Evolutionary conservation across 2,329 filamentous ascomycete species (phyloP).

Genomic region (Botrytis fragariae): DNA sequence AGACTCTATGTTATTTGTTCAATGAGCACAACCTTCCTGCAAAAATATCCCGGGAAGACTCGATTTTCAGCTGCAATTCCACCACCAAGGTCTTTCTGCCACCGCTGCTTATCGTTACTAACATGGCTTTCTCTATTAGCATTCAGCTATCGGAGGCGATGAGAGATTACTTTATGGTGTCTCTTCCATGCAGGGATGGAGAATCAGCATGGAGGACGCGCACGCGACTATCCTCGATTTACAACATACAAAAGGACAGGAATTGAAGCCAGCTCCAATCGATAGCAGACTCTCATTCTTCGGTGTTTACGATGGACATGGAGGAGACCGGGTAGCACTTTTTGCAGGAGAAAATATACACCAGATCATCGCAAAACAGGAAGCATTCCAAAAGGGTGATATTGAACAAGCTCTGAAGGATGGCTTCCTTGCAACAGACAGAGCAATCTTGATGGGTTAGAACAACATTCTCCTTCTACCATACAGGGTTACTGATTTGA

Average conservation of each 20-base stretch:
- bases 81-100: not conserved
- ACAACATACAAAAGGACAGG: conserved; percentile 56
- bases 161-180: conserved; percentile 89
- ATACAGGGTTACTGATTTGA: conserved; percentile 27
- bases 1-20: not conserved
- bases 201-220: conserved; percentile 99
- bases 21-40: not conserved
- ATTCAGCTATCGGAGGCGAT: conserved; percentile 88
- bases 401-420: conserved; percentile 96
- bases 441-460: conserved; percentile 91
- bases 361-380: conserved; percentile 91
- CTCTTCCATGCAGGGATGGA: conserved; percentile 99
- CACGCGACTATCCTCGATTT: conserved; percentile 89
- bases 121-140: conserved; percentile 48
- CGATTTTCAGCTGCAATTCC: not conserved
- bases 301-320: conserved; percentile 96
- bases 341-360: conserved; percentile 93
- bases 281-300: conserved; percentile 85
- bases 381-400: conserved; percentile 85
- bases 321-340: conserved; percentile 91
- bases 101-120: conserved; percentile 18
- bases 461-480: conserved; percentile 12
- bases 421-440: conserved; percentile 92
- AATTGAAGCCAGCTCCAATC: conserved; percentile 57
- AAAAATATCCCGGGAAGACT: not conserved